Conservation (phyloP, 495 filamentous ascomycete genomes). For the Penicillium roqueforti region DNA sequence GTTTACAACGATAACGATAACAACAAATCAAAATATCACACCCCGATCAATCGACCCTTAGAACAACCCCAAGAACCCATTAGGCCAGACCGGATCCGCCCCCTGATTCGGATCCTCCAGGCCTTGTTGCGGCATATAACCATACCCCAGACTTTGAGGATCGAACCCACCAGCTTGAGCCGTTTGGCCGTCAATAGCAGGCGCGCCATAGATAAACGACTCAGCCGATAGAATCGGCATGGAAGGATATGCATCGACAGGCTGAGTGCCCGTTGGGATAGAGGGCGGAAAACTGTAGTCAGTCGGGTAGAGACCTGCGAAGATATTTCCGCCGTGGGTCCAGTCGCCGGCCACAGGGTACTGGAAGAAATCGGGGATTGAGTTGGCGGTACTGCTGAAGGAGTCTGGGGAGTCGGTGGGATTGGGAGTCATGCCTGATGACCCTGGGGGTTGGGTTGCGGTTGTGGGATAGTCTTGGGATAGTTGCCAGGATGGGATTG, state of each 20-base stretch:
- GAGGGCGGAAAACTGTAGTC: conserved; percentile 8
- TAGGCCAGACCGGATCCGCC: conserved; percentile 11
- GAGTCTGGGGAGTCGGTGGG: conserved; percentile 22
- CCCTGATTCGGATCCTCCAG: conserved; percentile 9
- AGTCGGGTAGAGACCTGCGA: conserved; percentile 27
- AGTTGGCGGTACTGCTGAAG: conserved; percentile 11
- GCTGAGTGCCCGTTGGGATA: neutral
- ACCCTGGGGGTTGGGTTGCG: conserved; percentile 3
- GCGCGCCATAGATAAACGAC: conserved; percentile 16
- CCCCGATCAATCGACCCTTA: neutral
- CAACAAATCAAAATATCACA: neutral
- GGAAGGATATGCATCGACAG: neutral
- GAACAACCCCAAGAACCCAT: conserved; percentile 22
- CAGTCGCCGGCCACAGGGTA: conserved; percentile 37
- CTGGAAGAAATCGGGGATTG: conserved; percentile 37
- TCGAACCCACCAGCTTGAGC: neutral
- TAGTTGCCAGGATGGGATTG: conserved; percentile 10
- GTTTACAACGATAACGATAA: neutral
- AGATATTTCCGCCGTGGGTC: conserved; percentile 32
- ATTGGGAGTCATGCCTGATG: neutral
- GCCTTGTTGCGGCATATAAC: neutral
- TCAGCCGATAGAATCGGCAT: conserved; percentile 21
- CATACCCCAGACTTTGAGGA: conserved; percentile 5
- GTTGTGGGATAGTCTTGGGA: conserved; percentile 13
- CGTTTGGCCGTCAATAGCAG: neutral